Evolutionary conservation across 176 grass and related monocot species (phyloP).

Genomic region (Paspalum notatum): DNA sequence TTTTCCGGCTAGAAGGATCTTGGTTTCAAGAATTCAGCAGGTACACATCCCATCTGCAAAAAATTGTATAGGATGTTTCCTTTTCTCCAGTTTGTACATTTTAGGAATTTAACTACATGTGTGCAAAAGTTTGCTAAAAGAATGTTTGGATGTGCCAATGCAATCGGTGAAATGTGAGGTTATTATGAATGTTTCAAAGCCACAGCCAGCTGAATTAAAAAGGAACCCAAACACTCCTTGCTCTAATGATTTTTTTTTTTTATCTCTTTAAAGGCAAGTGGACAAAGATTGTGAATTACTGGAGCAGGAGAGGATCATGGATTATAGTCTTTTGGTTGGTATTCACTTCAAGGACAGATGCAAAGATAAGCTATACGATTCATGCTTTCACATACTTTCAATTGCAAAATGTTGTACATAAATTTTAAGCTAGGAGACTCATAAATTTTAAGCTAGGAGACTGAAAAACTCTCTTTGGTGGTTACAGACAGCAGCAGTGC

Average conservation of each 20-base stretch:
- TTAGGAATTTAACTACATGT: background rate
- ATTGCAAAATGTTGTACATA: background rate
- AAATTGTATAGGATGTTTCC: background rate
- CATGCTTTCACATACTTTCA: constrained; percentile 30
- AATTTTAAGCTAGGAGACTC: background rate
- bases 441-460: background rate
- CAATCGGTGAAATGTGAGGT: background rate
- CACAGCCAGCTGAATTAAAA: background rate
- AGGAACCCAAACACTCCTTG: background rate
- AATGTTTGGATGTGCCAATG: constrained; percentile 11
- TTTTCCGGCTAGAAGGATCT: constrained; percentile 65
- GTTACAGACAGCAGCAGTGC: constrained; percentile 38
- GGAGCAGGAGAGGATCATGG: constrained; percentile 96
- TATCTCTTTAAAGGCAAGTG: constrained; percentile 66
- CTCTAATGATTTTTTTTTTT: background rate
- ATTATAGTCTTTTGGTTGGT: constrained; percentile 91
- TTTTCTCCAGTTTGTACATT: background rate
- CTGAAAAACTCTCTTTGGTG: constrained; percentile 21
- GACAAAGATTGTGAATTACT: constrained; percentile 84
- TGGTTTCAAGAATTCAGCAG: constrained; percentile 77
- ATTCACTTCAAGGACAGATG: constrained; percentile 77
- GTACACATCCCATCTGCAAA: constrained; percentile 33
- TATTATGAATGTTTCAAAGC: constrained; percentile 10
- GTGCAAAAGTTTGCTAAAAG: background rate
- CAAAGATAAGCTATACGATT: constrained; percentile 48